Conservation (phyloP, 768 basidiomycete species). For the Tephrocybe sp. region DNA sequence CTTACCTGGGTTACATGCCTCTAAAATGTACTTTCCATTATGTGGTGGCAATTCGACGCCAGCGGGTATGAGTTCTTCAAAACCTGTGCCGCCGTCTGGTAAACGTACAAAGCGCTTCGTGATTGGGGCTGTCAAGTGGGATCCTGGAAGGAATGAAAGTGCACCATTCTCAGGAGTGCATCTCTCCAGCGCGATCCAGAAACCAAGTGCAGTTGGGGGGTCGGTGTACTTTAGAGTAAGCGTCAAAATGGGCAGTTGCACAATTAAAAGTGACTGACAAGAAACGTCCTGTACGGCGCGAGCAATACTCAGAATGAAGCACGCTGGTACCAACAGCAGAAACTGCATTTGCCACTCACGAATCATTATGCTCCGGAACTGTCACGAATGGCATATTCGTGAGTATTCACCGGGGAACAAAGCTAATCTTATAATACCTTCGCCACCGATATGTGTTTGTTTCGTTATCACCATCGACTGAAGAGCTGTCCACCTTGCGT, state of each 20-base stretch:
- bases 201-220: constrained; percentile 89
- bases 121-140: constrained; percentile 72
- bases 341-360: constrained; percentile 45
- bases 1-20: constrained; percentile 72
- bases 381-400: neutral
- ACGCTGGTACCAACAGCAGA: neutral
- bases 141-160: constrained; percentile 86
- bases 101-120: constrained; percentile 85
- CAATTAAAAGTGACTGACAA: constrained; percentile 41
- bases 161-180: constrained; percentile 85
- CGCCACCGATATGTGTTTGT: constrained; percentile 88
- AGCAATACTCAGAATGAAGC: neutral
- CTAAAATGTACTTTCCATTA: constrained; percentile 57
- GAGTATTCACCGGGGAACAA: neutral
- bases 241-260: constrained; percentile 1
- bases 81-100: constrained; percentile 76
- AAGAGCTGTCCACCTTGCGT: constrained; percentile 47
- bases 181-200: constrained; percentile 94
- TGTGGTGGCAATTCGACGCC: constrained; percentile 26
- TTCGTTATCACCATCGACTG: constrained; percentile 98
- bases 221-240: constrained; percentile 70
- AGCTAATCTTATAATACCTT: constrained; percentile 49
- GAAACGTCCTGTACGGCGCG: constrained; percentile 54
- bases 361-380: constrained; percentile 95
- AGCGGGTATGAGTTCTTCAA: constrained; percentile 56